Evolutionary conservation across 192 early-diverging fungal genomes (phyloP), one percentile per base, ranked within the genome.

Genomic region (Podila minutissima): DNA sequence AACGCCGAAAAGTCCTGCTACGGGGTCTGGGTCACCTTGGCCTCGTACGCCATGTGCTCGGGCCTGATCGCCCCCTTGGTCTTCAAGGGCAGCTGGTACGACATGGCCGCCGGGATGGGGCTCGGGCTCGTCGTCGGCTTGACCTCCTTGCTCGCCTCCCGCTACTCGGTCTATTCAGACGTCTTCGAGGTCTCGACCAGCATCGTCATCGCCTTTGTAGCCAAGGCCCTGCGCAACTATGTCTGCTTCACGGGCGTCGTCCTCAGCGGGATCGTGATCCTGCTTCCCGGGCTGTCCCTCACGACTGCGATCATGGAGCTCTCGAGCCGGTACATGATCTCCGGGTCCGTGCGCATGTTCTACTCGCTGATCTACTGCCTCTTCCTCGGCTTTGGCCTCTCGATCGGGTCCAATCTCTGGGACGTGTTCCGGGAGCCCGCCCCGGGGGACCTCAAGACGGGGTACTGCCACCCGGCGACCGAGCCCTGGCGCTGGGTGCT

Each of bases 251-350:
- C 87, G 49, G 86, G 88, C 0, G 90, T 92, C 9, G 86, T 85
- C n/a, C 68, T 85, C 9, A 77, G 83, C 8, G 91, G 86, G 35
- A 84, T 91, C 55, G 87, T 91, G 10, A 86, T 88, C 82, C 81
- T 91, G 59, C 84, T 93, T 0, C 90, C 92, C 0, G 97, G 97
- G 1, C 86, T 96, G 35, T 85, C 89, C 0, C 82, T 98, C 59
- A 98, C 97, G 2, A 88, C 92, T 37, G 86, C 93, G n/a, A 92
- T 98, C 61, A 95, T 96, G 82, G 97, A 98, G 72, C 85, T 98
- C 62, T 90, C 93, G 1, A 93, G 94, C 10, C 86, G 92, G 22
- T 97, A 96, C 72, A 89, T 97, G 77, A 90, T 97, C 49, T 91
- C 93, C 3, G 97, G 97, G 29, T 91, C 93, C 0, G 93, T 97